Percentiles rank a stretch among this genome's conserved stretches.
phyloP scores from a whole-genome alignment of 2,329 filamentous ascomycete genomes.

The Colletotrichum truncatum region DNA sequence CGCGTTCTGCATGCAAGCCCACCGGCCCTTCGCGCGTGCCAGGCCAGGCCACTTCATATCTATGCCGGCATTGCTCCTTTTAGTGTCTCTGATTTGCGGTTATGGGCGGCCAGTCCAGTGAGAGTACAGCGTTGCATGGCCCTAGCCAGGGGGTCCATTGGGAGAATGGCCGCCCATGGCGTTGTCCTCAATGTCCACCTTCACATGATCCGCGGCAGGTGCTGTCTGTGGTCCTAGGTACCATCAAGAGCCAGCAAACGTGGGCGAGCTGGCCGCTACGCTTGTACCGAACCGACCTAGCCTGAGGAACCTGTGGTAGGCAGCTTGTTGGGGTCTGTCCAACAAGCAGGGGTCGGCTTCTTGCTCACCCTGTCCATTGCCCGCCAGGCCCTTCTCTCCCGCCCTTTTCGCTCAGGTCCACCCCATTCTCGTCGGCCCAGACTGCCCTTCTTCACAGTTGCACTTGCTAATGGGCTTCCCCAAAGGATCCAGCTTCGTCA shows the following conservation, averaged over 20 bases:
- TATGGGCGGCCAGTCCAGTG: neutral
- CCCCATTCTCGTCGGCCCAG: neutral
- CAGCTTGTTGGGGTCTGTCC: conserved; percentile 28
- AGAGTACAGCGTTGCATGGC: conserved; percentile 1
- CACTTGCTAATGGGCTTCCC: neutral
- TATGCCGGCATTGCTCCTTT: conserved; percentile 20
- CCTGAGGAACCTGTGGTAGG: neutral
- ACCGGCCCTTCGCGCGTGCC: conserved; percentile 2
- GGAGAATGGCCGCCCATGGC: neutral
- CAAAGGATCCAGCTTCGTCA: conserved; percentile 22
- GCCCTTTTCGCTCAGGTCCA: conserved; percentile 1
- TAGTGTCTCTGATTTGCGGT: neutral
- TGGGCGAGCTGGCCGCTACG: neutral
- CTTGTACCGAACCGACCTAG: conserved; percentile 2
- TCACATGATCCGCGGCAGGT: conserved; percentile 27
- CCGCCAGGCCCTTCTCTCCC: conserved; percentile 12
- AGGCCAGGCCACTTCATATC: neutral
- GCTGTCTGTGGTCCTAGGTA: neutral
- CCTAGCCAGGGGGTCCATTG: conserved; percentile 6
- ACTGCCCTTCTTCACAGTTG: neutral
- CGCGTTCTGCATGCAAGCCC: conserved; percentile 6
- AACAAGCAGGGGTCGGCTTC: conserved; percentile 20
- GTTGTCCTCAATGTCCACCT: conserved; percentile 16
- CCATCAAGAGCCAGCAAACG: conserved; percentile 8
- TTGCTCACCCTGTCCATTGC: neutral